Evolutionary conservation across 495 filamentous ascomycete genomes (phyloP).

Genomic region (Neurospora sp.): DNA sequence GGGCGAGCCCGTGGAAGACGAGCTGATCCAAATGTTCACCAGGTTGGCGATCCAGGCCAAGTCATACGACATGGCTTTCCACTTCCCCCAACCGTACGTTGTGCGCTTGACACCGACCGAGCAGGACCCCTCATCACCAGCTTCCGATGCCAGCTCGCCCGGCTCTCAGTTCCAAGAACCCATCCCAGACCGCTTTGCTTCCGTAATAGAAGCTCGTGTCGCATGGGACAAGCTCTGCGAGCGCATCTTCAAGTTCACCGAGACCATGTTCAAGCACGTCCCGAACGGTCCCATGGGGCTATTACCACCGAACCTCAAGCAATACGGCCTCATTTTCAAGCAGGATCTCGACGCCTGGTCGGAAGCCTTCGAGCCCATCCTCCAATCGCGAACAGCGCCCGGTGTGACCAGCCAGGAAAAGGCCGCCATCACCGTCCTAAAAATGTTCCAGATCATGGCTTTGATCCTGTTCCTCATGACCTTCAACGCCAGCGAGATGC

Average conservation of each 20-base stretch:
- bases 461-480: constrained; percentile 44
- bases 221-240: constrained; percentile 42
- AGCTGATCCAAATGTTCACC: constrained; percentile 48
- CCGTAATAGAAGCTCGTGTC: constrained; percentile 37
- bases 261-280: constrained; percentile 37
- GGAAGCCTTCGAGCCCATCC: constrained; percentile 39
- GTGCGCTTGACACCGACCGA: constrained; percentile 36
- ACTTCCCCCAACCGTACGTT: constrained; percentile 46
- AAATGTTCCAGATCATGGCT: constrained; percentile 45
- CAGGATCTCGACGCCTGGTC: constrained; percentile 42
- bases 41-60: constrained; percentile 48
- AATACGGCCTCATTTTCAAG: constrained; percentile 32
- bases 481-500: constrained; percentile 37
- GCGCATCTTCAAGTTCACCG: constrained; percentile 43
- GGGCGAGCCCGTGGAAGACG: constrained; percentile 43
- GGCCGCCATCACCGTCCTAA: constrained; percentile 42
- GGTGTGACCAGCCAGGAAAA: constrained; percentile 43
- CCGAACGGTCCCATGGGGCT: constrained; percentile 37
- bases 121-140: constrained; percentile 27
- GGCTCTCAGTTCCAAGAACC: constrained; percentile 26
- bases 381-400: constrained; percentile 35
- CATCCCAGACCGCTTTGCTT: constrained; percentile 38
- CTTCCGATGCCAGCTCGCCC: constrained; percentile 33
- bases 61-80: constrained; percentile 51
- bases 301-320: constrained; percentile 33